Percentiles rank a stretch among this genome's conserved stretches.
phyloP scores from a whole-genome alignment of 108 stramenopile genomes.

The Mayamaea pseudoterrestris region DNA sequence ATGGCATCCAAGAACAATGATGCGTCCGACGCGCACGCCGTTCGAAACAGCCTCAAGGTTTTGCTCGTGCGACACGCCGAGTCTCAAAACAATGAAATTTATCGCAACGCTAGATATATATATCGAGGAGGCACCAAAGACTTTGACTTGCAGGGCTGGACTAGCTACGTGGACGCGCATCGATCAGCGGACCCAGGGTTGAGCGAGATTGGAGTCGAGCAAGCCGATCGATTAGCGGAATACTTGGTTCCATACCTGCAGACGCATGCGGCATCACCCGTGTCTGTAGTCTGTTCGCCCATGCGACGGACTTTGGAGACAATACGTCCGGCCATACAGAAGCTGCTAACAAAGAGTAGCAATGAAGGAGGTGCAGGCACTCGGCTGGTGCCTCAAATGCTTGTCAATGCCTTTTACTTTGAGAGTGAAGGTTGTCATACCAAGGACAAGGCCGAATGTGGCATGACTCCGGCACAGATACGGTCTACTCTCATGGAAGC shows the following conservation, averaged over 20 bases:
- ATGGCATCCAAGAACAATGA: too few species aligned
- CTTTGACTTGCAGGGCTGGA: conserved; percentile 48
- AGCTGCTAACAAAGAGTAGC: conserved; percentile 10
- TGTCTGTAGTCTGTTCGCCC: conserved; percentile 49
- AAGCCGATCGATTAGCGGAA: conserved; percentile 35
- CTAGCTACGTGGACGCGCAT: conserved; percentile 43
- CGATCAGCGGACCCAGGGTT: conserved; percentile 49
- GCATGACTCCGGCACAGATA: conserved; percentile 54
- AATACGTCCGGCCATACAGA: conserved; percentile 39
- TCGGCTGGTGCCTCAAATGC: conserved; percentile 1
- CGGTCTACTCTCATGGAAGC: conserved; percentile 7
- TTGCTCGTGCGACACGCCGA: conserved; percentile 56
- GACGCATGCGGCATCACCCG: conserved; percentile 46
- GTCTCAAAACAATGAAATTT: conserved; percentile 38
- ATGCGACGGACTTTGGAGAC: conserved; percentile 64
- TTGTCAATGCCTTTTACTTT: conserved; percentile 54
- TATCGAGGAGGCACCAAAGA: conserved; percentile 45
- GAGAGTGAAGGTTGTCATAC: conserved; percentile 66
- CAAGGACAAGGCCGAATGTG: conserved; percentile 37
- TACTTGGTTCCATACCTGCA: conserved; percentile 40
- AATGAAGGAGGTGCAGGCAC: neutral
- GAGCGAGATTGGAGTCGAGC: conserved; percentile 26
- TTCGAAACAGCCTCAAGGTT: conserved; percentile 36
- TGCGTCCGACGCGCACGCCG: conserved; percentile 7
- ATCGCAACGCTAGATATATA: conserved; percentile 36